Percentiles rank a stretch among this genome's conserved stretches.
Evolutionary conservation across 768 basidiomycete species (phyloP).

Genomic region (Leccinum pellstonianum): DNA sequence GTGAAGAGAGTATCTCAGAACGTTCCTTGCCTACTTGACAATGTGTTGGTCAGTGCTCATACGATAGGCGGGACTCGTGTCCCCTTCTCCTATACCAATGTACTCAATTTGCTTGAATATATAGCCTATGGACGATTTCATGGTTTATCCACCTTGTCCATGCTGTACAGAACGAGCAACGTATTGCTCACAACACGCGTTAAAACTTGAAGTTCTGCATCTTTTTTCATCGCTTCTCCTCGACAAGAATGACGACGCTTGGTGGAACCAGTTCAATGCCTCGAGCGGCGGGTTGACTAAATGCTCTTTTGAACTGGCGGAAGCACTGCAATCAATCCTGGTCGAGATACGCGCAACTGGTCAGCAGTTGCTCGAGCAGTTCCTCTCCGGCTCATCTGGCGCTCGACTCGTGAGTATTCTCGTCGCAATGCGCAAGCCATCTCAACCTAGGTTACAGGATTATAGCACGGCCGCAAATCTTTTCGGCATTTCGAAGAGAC

Average conservation of each 20-base stretch:
- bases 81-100: constrained; percentile 14
- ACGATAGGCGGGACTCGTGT: constrained; percentile 12
- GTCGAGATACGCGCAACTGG: constrained; percentile 20
- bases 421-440: neutral
- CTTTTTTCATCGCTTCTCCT: constrained; percentile 42
- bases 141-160: constrained; percentile 39
- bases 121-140: constrained; percentile 53
- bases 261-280: constrained; percentile 2
- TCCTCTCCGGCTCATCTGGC: constrained; percentile 12
- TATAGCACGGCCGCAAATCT: constrained; percentile 37
- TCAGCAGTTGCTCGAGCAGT: constrained; percentile 19
- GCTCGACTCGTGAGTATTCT: constrained; percentile 27
- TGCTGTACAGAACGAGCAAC: constrained; percentile 26
- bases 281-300: neutral
- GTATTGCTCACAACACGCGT: constrained; percentile 29
- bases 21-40: constrained; percentile 8
- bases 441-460: constrained; percentile 25
- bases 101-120: constrained; percentile 27
- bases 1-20: constrained; percentile 12
- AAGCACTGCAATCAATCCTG: constrained; percentile 25
- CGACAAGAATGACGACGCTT: constrained; percentile 29
- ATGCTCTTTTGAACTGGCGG: constrained; percentile 14
- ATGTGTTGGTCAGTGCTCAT: constrained; percentile 32
- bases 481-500: constrained; percentile 38
- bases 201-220: constrained; percentile 43